A percentile compares a stretch with the other conserved stretches of the same genome.
Conservation (phyloP, 306 rosid species). For the Prunus persica region Prunus_persica_NCBIv2 NC_034014.1:18503001-18503500, state of each 20-base stretch:
- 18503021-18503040: conserved; percentile 73
- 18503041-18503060: conserved; percentile 86
- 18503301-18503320: conserved; percentile 74
- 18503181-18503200: not conserved
- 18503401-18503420: not conserved
- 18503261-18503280: conserved; percentile 83
- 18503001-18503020: conserved; percentile 85
- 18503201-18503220: conserved; percentile 54
- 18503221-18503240: conserved; percentile 93
- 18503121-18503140: not conserved
- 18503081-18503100: not conserved
- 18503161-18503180: not conserved
- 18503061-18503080: conserved; percentile 18
- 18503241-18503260: conserved; percentile 84
- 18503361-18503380: not conserved
- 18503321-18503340: conserved; percentile 82
- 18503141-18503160: not conserved
- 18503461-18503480: not conserved
- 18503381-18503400: not conserved
- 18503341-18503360: not conserved
- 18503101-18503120: not conserved
- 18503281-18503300: conserved; percentile 67
- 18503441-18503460: no score
- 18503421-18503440: not conserved
- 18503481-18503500: not conserved